Conservation (phyloP, 2,329 filamentous ascomycete species). For the Scedosporium minutisporum region DNA sequence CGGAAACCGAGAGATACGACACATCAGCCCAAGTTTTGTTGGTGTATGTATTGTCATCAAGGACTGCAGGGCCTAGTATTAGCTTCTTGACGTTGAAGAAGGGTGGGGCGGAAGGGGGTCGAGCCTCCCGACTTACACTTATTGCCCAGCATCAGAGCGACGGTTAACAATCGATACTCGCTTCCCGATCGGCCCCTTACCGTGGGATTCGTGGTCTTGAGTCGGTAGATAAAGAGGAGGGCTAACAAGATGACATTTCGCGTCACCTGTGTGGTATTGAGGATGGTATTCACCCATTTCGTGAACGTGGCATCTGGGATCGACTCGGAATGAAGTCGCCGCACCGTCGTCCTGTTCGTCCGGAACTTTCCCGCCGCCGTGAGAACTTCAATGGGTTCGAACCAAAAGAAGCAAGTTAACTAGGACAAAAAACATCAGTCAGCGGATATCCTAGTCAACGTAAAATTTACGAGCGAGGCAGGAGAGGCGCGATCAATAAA, state of each 20-base stretch:
- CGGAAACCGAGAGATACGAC: slow-evolving; percentile 82
- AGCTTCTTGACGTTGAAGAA: slow-evolving; percentile 14
- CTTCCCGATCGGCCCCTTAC: slow-evolving; percentile 90
- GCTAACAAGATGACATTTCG: slow-evolving; percentile 90
- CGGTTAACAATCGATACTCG: slow-evolving; percentile 84
- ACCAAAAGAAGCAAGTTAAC: slow-evolving; percentile 98
- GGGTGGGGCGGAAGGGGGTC: too few species aligned
- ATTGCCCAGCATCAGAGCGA: slow-evolving; percentile 94
- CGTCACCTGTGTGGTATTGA: slow-evolving; percentile 91
- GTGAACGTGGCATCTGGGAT: slow-evolving; percentile 70
- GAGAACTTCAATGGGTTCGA: slow-evolving; percentile 76
- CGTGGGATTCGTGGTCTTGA: slow-evolving; percentile 81
- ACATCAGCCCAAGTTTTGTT: slow-evolving; percentile 99
- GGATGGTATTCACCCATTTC: slow-evolving; percentile 86
- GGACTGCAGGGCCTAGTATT: slow-evolving; percentile 39
- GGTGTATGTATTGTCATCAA: slow-evolving; percentile 98
- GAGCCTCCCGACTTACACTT: slow-evolving; percentile 56
- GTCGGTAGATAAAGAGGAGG: slow-evolving; percentile 80
- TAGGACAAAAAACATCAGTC: slow-evolving; percentile 24
- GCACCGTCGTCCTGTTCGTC: slow-evolving; percentile 26
- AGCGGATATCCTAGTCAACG: not conserved
- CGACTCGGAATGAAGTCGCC: slow-evolving; percentile 59
- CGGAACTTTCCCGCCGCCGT: slow-evolving; percentile 59
- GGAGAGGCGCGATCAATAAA: not conserved
- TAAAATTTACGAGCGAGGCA: not conserved